Base-by-base conservation (phyloP, 2,329 filamentous ascomycete genomes). In the Calonectria multiphialidica region DNA sequence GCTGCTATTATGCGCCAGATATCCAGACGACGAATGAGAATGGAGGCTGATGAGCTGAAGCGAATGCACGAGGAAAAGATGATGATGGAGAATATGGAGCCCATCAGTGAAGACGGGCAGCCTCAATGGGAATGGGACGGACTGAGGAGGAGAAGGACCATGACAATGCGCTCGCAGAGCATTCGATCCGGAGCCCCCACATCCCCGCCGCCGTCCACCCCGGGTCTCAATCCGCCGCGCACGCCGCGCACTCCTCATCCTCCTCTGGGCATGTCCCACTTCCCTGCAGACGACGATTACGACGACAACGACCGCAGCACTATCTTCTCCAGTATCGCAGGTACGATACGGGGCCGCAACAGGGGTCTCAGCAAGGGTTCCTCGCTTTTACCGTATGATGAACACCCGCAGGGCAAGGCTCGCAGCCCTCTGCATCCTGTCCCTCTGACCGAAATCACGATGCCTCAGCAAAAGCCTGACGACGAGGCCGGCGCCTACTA, bases 1-100 rank as follows among this genome's bases (percentile, higher is more conserved):
- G 96, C 95, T 8, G 95, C 95, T 57, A 95, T 99, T 71, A 89
- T 99, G 66, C 92, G 97, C 74, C 91, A 94, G 16, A 88, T 99
- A 62, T 98, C 95, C 0, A 88, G 88, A 13, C 89, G 93, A 0
- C 90, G 97, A 72, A 90, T 93, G 73, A 93, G 93, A 81, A 93
- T 93, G 87, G 95, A 98, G 82, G 88, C 92, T 9, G 91, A 94
- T 53, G 97, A 98, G 82, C 90, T 93, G 23, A 93, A 90, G 77
- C 91, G 94, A 37, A 88, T 98, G 70, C 92, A 93, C 72, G 93
- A 96, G 77, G 96, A 98, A 80, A 94, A 92, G 81, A 85, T 90
- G 78, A 86, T 90, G 78, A 87, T 88, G 75, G 93, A 95, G 77
- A 85, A 87, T 57, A 92, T 98, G 82, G 91, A 92, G 69, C 90